phyloP scores from a whole-genome alignment of 163 green algal genomes.

The Scenedesmus sp. region DNA sequence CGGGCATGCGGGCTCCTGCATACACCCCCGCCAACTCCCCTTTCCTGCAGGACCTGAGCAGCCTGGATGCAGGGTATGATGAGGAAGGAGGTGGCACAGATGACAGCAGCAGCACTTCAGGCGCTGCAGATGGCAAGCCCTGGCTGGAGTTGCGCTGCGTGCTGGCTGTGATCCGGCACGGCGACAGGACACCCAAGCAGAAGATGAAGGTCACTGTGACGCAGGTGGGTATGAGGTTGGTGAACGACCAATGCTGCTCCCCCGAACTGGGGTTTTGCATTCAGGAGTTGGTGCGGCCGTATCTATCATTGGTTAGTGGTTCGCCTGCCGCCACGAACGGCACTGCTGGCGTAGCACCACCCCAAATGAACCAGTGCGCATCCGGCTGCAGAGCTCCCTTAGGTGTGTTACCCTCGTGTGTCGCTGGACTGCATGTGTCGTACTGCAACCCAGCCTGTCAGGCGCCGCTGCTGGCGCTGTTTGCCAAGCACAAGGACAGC shows the following conservation, averaged over 20 bases:
- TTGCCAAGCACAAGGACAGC: constrained; percentile 91
- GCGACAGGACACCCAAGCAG: constrained; percentile 98
- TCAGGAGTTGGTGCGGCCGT: too few relatives aligned
- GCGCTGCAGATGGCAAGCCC: neutral
- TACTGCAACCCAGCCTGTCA: neutral
- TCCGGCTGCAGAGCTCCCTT: too few relatives aligned
- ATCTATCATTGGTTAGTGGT: too few relatives aligned
- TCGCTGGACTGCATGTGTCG: neutral
- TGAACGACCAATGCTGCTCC: too few relatives aligned
- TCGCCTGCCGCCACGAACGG: too few relatives aligned
- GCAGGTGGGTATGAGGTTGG: constrained; percentile 36
- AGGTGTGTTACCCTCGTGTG: too few relatives aligned
- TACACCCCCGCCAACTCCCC: neutral
- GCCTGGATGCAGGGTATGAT: constrained; percentile 46
- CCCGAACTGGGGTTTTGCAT: too few relatives aligned
- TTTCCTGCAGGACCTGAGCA: constrained; percentile 15
- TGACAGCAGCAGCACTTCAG: constrained; percentile 56
- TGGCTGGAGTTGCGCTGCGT: constrained; percentile 93
- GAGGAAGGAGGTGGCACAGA: constrained; percentile 59
- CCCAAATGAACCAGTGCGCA: too few relatives aligned
- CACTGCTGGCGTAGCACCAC: too few relatives aligned
- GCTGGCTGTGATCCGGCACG: constrained; percentile 95
- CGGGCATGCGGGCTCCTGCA: neutral
- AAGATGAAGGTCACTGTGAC: constrained; percentile 96
- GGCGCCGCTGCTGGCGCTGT: constrained; percentile 84